Evolutionary conservation across 768 basidiomycete genomes (phyloP), one percentile per base, ranked within the genome.

Genomic region (Cyathus striatus): DNA sequence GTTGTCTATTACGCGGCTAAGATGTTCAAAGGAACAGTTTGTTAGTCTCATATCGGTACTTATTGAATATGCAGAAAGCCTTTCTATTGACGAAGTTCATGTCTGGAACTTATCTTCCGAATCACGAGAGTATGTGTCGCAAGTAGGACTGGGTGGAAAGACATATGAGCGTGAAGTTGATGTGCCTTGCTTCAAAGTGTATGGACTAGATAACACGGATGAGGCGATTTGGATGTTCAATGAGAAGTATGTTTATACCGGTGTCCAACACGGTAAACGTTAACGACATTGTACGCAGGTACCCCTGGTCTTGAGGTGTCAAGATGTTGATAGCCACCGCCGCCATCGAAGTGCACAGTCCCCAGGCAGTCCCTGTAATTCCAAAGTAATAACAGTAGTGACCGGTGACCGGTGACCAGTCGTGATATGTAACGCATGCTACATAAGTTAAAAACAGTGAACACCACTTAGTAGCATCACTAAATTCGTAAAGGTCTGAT

Each of bases 171-270:
- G 75, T 30, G 50, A 55, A 4, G 68, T 66, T 24, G 65, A 73
- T 49, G 47, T 79, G 6, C 59, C 73, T 3, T 53, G 68, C 2
- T 62, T 77, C 44, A 74, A 68, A 40, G 78, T 75, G 72, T 79
- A 79, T 56, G 73, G 73, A 25, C 17, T 43, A 13, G 69, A 66
- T 44, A 22, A 49, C 2, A 53, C 56, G 5, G 45, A 43, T 6
- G 54, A 63, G 20, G 50, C 76, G 13, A 55, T 60, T 10, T 79
- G 77, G 77, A 35, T 63, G 23, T 64, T 66, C 40, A 78, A 78
- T 37, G 77, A 79, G 50, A 72, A 66, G 75, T 73, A 24, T 40
- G 62, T 45, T 37, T 37, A n/a, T n/a, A n/a, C n/a, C n/a, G n/a
- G n/a, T n/a, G n/a, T n/a, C n/a, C n/a, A n/a, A n/a, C n/a, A n/a